Evolutionary conservation across 164 flowering plant genomes (phyloP).

Genomic region (Magnolia officinalis): DNA sequence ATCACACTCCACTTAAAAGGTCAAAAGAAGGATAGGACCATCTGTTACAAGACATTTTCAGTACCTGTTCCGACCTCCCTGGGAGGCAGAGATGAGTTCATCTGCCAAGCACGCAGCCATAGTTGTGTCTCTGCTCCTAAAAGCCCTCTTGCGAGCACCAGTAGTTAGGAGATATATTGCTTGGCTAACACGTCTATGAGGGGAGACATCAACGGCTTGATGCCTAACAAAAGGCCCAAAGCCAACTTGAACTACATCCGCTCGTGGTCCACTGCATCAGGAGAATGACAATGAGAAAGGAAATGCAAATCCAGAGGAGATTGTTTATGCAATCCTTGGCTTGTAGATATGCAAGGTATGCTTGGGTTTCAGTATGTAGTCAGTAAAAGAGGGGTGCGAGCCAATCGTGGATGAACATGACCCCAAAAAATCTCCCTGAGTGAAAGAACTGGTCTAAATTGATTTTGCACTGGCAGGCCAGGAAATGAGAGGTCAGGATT

Average conservation of each 20-base stretch:
- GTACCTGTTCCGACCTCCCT: slow-evolving; percentile 28
- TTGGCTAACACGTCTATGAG: slow-evolving; percentile 29
- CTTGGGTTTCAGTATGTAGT: too few species aligned
- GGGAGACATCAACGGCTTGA: slow-evolving; percentile 36
- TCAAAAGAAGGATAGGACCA: background rate
- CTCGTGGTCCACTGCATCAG: slow-evolving; percentile 29
- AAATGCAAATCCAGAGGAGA: too few species aligned
- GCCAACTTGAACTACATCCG: slow-evolving; percentile 29
- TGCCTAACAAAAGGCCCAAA: slow-evolving; percentile 32
- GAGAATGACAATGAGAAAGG: background rate
- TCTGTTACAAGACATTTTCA: background rate
- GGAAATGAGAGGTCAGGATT: too few species aligned
- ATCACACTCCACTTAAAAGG: background rate
- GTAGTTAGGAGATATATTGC: slow-evolving; percentile 31
- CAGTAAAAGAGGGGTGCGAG: too few species aligned
- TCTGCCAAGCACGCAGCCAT: slow-evolving; percentile 33
- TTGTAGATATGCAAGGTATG: too few species aligned
- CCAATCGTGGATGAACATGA: too few species aligned
- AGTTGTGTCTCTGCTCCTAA: slow-evolving; percentile 25
- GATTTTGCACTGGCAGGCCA: too few species aligned
- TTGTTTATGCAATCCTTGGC: too few species aligned
- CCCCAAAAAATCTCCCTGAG: too few species aligned
- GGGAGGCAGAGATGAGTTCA: slow-evolving; percentile 32
- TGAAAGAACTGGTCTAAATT: too few species aligned
- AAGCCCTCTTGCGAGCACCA: slow-evolving; percentile 32